Base-by-base conservation (phyloP, 805 yeast species). In the Suhomyces kilbournensis region DNA sequence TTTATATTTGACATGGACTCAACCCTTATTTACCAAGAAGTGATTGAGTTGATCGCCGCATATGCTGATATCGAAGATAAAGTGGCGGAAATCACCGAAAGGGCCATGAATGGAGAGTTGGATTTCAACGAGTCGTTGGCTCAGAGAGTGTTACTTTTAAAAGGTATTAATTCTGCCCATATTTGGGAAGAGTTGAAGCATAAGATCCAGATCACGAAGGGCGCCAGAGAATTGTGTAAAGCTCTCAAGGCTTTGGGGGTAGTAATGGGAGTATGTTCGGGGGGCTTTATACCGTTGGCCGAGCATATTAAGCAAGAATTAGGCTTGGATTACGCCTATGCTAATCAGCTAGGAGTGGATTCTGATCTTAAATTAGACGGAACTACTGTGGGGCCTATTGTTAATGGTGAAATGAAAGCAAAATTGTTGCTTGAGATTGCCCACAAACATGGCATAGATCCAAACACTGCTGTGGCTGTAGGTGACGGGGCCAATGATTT, bases 401-500 rank as follows among this genome's bases (percentile, higher is more conserved):
- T 94, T 20, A 94, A 94, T 69, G 97, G 97, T 6, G 78, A 78
- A 19, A 83, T 80, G 58, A 94, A 94, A 69, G 96, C 96, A 1
- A 79, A 81, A 50, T 77, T 93, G 14, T 72, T 94, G 46, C 68
- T 76, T 46, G 79, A 82, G 55, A 78, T 89, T 30, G 86, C 93
- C 1, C 58, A 67, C 4, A 78, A 76, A 40, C 85, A 84, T 57
- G 68, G 68, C 9, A 73, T 88, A 34, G 80, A 79, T 20, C 70
- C 82, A 9, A 66, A 66, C 43, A 64, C 76, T 3, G 85, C 86
- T 1, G 85, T 88, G 45, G 97, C 97, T 47, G 88, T 93, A 38
- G 98, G 98, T 35, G 98, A 94, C 66, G 99, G 99, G 38, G 97
- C 98, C 22, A 94, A 94, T 63, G 99, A 94, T 71, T 74, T 94